phyloP scores from a whole-genome alignment of 106 monocot genomes.

The Apostasia ramifera region DNA sequence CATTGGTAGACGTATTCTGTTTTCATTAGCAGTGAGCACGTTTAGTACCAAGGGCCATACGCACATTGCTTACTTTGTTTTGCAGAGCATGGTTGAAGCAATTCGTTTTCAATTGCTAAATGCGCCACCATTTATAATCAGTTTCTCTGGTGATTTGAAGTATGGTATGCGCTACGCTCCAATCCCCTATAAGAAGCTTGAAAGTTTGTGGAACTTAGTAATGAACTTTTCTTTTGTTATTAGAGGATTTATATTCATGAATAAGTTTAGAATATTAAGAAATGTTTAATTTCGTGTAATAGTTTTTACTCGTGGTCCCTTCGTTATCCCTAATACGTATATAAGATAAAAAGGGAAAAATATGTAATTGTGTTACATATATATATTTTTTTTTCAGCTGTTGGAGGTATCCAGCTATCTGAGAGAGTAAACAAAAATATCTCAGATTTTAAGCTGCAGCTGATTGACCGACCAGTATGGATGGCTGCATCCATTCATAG shows the following conservation, averaged over 20 bases:
- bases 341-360: too few species aligned
- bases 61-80: conserved; percentile 14
- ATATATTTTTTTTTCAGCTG: conserved; percentile 27
- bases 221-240: neutral
- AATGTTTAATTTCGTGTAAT: too few species aligned
- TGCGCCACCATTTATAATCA: conserved; percentile 67
- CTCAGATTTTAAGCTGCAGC: conserved; percentile 46
- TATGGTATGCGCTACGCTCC: conserved; percentile 76
- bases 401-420: conserved; percentile 30
- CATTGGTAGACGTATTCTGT: conserved; percentile 43
- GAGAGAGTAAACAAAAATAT: conserved; percentile 27
- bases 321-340: too few species aligned
- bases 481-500: conserved; percentile 90
- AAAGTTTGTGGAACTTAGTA: neutral
- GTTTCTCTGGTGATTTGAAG: conserved; percentile 87
- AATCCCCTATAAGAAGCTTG: neutral
- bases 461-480: conserved; percentile 63
- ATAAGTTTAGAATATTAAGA: too few species aligned
- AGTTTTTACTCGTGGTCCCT: too few species aligned
- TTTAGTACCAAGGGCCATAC: neutral
- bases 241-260: neutral
- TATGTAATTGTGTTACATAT: too few species aligned
- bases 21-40: neutral
- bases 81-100: conserved; percentile 77
- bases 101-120: conserved; percentile 75